These are phyloP conservation scores for Jimgerdemannia flammicorona DNA, from an alignment of 192 early-diverging fungal genomes.

Conservation along the genomic window DNA sequence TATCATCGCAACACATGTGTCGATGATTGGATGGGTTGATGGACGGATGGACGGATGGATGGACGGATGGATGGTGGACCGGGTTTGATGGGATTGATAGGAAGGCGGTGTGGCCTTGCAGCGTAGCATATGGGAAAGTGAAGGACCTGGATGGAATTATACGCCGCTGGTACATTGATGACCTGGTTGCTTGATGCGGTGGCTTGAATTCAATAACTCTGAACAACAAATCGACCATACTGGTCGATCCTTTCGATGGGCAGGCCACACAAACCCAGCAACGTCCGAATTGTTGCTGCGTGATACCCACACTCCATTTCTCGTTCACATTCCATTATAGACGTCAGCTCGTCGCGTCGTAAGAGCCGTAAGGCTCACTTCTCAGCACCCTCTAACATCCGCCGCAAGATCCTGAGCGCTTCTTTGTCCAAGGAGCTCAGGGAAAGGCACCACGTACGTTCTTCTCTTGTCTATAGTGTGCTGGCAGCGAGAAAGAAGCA, in stretches of 20 bases:
- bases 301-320: background rate
- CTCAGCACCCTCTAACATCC: slow-evolving; percentile 89
- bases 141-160: too few species aligned
- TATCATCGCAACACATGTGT: background rate
- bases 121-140: background rate
- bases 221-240: too few species aligned
- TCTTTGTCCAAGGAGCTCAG: slow-evolving; percentile 97
- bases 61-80: slow-evolving; percentile 10
- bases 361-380: slow-evolving; percentile 99
- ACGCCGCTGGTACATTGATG: too few species aligned
- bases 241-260: too few species aligned
- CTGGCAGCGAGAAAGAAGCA: slow-evolving; percentile 15
- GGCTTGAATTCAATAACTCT: too few species aligned
- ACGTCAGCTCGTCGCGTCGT: slow-evolving; percentile 87
- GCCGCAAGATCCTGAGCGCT: slow-evolving; percentile 96
- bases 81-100: slow-evolving; percentile 4
- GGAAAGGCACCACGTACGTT: slow-evolving; percentile 88
- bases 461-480: slow-evolving; percentile 1
- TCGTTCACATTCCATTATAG: slow-evolving; percentile 21
- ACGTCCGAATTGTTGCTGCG: too few species aligned
- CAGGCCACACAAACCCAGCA: too few species aligned
- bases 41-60: slow-evolving; percentile 7
- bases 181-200: too few species aligned
- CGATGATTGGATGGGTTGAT: background rate
- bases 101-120: background rate